Conservation (phyloP, 2,329 filamentous ascomycete genomes). For the Talaromyces piceae region DNA sequence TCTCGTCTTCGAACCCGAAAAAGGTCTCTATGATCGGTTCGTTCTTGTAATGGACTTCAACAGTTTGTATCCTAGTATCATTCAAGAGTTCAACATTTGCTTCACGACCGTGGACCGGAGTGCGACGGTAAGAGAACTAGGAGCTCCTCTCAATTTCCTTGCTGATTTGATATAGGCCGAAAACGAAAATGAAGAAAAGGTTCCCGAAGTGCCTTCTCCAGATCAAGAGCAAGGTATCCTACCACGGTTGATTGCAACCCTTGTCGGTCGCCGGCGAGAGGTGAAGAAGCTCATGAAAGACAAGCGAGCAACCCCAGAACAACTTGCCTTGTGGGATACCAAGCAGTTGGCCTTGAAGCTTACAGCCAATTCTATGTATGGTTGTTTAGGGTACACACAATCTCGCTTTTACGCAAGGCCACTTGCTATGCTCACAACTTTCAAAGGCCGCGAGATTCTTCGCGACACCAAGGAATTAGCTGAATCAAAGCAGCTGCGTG, state of each 20-base stretch:
- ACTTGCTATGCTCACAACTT: slow-evolving; percentile 90
- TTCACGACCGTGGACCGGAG: slow-evolving; percentile 91
- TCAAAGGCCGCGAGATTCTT: slow-evolving; percentile 95
- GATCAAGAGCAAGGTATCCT: slow-evolving; percentile 77
- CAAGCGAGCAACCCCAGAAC: slow-evolving; percentile 73
- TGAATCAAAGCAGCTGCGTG: slow-evolving; percentile 80
- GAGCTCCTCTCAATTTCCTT: background rate
- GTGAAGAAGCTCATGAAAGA: slow-evolving; percentile 98
- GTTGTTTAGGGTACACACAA: slow-evolving; percentile 92
- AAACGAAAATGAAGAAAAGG: slow-evolving; percentile 73
- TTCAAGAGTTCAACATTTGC: slow-evolving; percentile 99
- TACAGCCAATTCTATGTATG: slow-evolving; percentile 99
- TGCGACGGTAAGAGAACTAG: slow-evolving; percentile 51
- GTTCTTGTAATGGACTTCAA: slow-evolving; percentile 99
- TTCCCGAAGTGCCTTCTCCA: slow-evolving; percentile 71
- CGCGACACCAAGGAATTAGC: slow-evolving; percentile 92
- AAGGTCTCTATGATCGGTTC: slow-evolving; percentile 95
- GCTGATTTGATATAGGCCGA: slow-evolving; percentile 26
- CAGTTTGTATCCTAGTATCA: slow-evolving; percentile 95
- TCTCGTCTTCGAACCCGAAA: slow-evolving; percentile 95
- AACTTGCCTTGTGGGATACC: slow-evolving; percentile 93
- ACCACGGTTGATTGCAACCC: slow-evolving; percentile 80
- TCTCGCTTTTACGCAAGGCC: slow-evolving; percentile 96
- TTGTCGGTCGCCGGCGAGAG: slow-evolving; percentile 80
- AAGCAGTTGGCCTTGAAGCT: slow-evolving; percentile 95